Evolutionary conservation across 139 green algal species (phyloP).

Genomic region (Chlamydomonas sphaeroides): DNA sequence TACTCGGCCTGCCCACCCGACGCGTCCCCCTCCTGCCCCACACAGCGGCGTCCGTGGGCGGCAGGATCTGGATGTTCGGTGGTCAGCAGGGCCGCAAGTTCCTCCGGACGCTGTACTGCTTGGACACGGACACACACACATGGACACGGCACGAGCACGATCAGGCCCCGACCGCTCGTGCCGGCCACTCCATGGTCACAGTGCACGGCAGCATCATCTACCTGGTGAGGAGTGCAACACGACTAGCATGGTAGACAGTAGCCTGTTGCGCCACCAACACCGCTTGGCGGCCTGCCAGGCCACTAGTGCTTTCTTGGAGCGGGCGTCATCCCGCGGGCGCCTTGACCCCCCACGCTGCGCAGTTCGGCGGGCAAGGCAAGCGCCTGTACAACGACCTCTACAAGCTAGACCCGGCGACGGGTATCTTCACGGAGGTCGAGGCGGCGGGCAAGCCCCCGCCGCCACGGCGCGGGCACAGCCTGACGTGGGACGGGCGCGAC

Average conservation of each 20-base stretch:
- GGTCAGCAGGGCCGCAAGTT: slow-evolving; percentile 63
- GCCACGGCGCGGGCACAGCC: slow-evolving; percentile 52
- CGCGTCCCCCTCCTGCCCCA: no score
- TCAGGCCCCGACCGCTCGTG: slow-evolving; percentile 23
- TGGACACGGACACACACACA: slow-evolving; percentile 49
- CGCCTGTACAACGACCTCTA: slow-evolving; percentile 63
- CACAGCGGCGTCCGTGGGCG: slow-evolving; percentile 19
- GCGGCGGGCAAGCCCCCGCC: slow-evolving; percentile 29
- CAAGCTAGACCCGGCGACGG: slow-evolving; percentile 35
- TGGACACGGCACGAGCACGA: slow-evolving; percentile 39
- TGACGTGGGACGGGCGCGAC: slow-evolving; percentile 53
- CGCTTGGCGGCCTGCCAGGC: no score
- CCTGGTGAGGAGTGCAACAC: no score
- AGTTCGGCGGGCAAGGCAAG: slow-evolving; percentile 67
- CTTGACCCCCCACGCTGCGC: no score
- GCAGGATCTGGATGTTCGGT: slow-evolving; percentile 57
- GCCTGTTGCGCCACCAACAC: no score
- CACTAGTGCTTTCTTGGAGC: no score
- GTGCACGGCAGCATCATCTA: slow-evolving; percentile 45
- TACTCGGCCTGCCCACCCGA: no score
- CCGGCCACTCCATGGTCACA: slow-evolving; percentile 45
- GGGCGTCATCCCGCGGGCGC: no score
- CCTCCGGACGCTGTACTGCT: slow-evolving; percentile 46
- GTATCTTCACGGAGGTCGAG: slow-evolving; percentile 30
- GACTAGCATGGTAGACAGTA: no score